phyloP scores from a whole-genome alignment of 192 early-diverging fungal species.

The Coemansia brasiliensis region DNA sequence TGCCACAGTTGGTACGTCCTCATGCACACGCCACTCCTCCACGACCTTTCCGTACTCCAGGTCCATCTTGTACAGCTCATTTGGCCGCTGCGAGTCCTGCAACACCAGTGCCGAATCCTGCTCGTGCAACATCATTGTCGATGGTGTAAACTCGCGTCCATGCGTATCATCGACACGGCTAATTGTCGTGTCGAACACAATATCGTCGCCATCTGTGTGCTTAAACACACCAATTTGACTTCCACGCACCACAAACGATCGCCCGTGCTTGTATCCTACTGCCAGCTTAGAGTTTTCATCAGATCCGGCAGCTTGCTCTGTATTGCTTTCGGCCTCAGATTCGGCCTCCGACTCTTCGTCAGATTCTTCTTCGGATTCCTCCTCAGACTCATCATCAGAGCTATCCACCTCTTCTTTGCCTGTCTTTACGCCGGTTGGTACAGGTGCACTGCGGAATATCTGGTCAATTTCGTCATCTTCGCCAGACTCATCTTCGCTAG shows the following conservation, averaged over 20 bases:
- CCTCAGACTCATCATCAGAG: conserved; percentile 39
- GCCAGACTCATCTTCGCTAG: conserved; percentile 7
- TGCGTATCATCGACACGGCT: conserved; percentile 64
- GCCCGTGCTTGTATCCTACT: conserved; percentile 81
- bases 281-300: conserved; percentile 71
- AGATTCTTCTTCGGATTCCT: conserved; percentile 11
- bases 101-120: conserved; percentile 80
- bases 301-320: conserved; percentile 8
- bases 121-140: conserved; percentile 81
- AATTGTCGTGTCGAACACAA: conserved; percentile 82
- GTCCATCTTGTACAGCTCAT: conserved; percentile 88
- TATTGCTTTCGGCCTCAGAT: conserved; percentile 24
- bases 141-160: conserved; percentile 69
- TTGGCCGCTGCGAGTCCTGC: conserved; percentile 66
- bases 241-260: conserved; percentile 90
- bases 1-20: conserved; percentile 65
- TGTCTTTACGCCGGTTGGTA: conserved; percentile 37
- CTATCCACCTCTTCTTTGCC: conserved; percentile 5
- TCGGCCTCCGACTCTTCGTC: conserved; percentile 27
- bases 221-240: conserved; percentile 86
- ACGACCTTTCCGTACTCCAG: conserved; percentile 88
- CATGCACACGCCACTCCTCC: conserved; percentile 89
- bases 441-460: conserved; percentile 21
- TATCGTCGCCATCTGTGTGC: conserved; percentile 68
- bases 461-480: conserved; percentile 30